Evolutionary conservation across 1,284 basidiomycete genomes (phyloP).

Genomic region (Microbotryum silenes-acaulis): DNA sequence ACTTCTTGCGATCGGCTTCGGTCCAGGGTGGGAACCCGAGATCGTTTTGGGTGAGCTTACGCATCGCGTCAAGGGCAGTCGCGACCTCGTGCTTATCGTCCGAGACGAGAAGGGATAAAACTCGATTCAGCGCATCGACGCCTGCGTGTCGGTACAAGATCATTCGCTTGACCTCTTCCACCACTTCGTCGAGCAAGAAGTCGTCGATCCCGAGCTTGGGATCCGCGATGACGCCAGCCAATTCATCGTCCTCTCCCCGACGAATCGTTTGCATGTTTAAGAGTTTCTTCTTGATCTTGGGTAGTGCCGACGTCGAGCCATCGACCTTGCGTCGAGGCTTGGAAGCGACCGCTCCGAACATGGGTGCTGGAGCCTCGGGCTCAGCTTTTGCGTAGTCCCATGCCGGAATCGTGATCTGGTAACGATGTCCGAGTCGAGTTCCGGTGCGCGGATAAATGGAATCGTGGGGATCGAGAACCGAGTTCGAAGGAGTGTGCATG

Average conservation of each 20-base stretch:
- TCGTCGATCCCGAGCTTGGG: constrained; percentile 3
- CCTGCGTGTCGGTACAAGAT: constrained; percentile 20
- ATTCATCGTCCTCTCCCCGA: constrained; percentile 18
- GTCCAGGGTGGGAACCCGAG: constrained; percentile 30
- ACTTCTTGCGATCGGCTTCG: constrained; percentile 24
- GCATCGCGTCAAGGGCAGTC: constrained; percentile 14
- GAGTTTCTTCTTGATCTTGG: too few species aligned
- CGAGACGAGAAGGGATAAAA: constrained; percentile 13
- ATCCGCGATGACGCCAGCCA: too few species aligned
- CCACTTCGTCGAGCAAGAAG: constrained; percentile 9
- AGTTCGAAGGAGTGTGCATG: constrained; percentile 28
- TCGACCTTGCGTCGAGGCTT: too few species aligned
- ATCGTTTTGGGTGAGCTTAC: constrained; percentile 16
- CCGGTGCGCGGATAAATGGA: constrained; percentile 34
- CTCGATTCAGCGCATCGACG: constrained; percentile 29
- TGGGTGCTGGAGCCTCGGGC: too few species aligned
- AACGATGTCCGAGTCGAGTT: constrained; percentile 33
- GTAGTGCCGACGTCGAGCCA: too few species aligned
- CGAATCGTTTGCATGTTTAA: neutral
- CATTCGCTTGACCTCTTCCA: constrained; percentile 17
- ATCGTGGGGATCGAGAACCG: constrained; percentile 34
- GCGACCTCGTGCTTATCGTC: constrained; percentile 14
- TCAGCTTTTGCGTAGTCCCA: constrained; percentile 17
- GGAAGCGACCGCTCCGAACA: too few species aligned
- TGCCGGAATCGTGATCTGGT: constrained; percentile 30